Evolutionary conservation across 495 filamentous ascomycete species (phyloP), one percentile per base, ranked within the genome.

Genomic region (Glarea lozoyensis): DNA sequence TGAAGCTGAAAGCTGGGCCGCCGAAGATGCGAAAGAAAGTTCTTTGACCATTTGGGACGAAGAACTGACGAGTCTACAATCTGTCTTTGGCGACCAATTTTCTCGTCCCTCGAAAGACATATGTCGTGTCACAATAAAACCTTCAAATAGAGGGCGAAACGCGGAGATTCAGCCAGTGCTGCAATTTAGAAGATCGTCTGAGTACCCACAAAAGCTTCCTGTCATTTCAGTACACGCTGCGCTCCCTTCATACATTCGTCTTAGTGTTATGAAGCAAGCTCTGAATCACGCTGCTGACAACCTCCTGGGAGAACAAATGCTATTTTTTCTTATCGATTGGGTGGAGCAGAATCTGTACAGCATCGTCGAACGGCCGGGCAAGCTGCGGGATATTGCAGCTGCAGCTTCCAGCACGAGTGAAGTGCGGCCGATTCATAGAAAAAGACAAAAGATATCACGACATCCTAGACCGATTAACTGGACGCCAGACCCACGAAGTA

Each of bases 291-390:
- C 88, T 1, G 61, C 70, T 37, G 68, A 76, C 22, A 74, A 74
- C 33, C 69, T 93, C 30, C 58, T 79, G 12, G 93, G 89, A 19
- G 82, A 89, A 49, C 80, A 83, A 37, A 92, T 93, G 80, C 73
- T 94, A 9, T 98, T 87, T 60, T 84, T 85, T 40, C 70, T 95
- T 20, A 64, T 90, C 12, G 87, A 94, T 60, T 98, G 89, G 88
- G 58, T 96, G 10, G 88, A 97, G 55, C 67, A 76, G 19, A 76
- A 89, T 40, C 73, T 94, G 34, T 74, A 78, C 27, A 52, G 60
- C 3, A 87, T 97, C 39, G 76, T 95, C 30, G 76, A 88, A 42
- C 76, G 77, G 33, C 93, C 92, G 1, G 92, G 89, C 2, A 79
- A 68, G 40, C 71, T 98, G 27, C 71, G 82, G 24, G 88, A 93